A percentile compares a stretch with the other conserved stretches of the same genome.
These are phyloP conservation scores for Spathaspora arborariae DNA, from an alignment of 805 yeast genomes.

Conservation along the genomic window DNA sequence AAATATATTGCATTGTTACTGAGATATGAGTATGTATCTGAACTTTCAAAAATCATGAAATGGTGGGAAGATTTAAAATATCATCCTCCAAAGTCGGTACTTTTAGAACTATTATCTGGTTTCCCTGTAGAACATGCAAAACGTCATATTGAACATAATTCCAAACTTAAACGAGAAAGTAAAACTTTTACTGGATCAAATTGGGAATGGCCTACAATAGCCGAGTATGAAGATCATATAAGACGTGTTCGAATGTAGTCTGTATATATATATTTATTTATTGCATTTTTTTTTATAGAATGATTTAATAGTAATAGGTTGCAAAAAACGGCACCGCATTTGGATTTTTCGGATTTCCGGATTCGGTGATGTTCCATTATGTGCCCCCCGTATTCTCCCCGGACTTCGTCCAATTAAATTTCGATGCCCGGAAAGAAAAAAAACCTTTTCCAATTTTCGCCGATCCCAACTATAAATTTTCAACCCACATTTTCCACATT, in stretches of 20 bases:
- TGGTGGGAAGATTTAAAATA: conserved; percentile 52
- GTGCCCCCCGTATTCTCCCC: neutral
- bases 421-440: neutral
- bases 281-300: no score
- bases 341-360: neutral
- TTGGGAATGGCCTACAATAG: conserved; percentile 36
- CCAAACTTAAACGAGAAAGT: conserved; percentile 18
- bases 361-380: neutral
- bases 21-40: conserved; percentile 43
- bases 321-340: neutral
- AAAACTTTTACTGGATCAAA: conserved; percentile 1
- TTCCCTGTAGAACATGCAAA: conserved; percentile 35
- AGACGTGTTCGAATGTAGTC: neutral
- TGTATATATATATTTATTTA: neutral
- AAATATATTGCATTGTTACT: conserved; percentile 50
- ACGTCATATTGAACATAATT: conserved; percentile 35
- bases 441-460: neutral
- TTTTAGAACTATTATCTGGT: conserved; percentile 36
- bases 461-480: neutral
- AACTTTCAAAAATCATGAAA: conserved; percentile 46
- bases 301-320: no score
- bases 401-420: neutral
- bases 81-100: conserved; percentile 37
- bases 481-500: neutral
- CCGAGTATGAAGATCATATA: conserved; percentile 13